Conservation (phyloP, 352 stramenopile species). For the Pythium guiyangense region DNA sequence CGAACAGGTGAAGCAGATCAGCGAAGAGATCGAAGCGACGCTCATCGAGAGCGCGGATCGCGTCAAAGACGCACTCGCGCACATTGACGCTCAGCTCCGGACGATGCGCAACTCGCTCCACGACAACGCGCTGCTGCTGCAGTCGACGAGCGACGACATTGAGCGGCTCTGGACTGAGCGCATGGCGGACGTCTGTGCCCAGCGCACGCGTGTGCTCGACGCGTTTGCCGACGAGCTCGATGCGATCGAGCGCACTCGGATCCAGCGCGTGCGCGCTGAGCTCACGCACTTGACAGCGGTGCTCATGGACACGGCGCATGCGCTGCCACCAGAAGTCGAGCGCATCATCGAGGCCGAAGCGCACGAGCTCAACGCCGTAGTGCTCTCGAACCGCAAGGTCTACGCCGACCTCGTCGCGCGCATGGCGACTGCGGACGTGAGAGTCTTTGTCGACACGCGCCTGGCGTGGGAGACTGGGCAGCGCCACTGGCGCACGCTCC, state of each 20-base stretch:
- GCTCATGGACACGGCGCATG: slow-evolving; percentile 65
- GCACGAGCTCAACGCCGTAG: slow-evolving; percentile 74
- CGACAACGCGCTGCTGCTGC: slow-evolving; percentile 32
- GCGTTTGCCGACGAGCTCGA: slow-evolving; percentile 44
- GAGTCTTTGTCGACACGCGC: slow-evolving; percentile 46
- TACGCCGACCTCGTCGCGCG: slow-evolving; percentile 71
- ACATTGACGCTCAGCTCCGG: slow-evolving; percentile 28
- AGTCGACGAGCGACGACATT: slow-evolving; percentile 28
- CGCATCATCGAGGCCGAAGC: slow-evolving; percentile 70
- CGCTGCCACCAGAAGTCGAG: slow-evolving; percentile 59
- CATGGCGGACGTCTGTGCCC: slow-evolving; percentile 36
- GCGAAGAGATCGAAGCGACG: slow-evolving; percentile 48
- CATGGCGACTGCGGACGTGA: slow-evolving; percentile 62
- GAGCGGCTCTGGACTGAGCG: slow-evolving; percentile 28
- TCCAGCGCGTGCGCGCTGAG: slow-evolving; percentile 28
- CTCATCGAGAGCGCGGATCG: slow-evolving; percentile 50
- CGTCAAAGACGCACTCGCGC: slow-evolving; percentile 49
- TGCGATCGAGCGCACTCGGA: slow-evolving; percentile 45
- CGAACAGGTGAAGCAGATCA: slow-evolving; percentile 52
- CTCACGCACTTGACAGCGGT: slow-evolving; percentile 41
- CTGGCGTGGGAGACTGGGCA: slow-evolving; percentile 65
- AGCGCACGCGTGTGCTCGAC: slow-evolving; percentile 34
- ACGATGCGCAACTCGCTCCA: slow-evolving; percentile 18
- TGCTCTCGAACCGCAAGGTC: slow-evolving; percentile 73
- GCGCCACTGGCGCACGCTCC: slow-evolving; percentile 62